These are phyloP conservation scores for Flaveria bidentis DNA, from an alignment of 129 eudicot genomes.

Conservation along the genomic window DNA sequence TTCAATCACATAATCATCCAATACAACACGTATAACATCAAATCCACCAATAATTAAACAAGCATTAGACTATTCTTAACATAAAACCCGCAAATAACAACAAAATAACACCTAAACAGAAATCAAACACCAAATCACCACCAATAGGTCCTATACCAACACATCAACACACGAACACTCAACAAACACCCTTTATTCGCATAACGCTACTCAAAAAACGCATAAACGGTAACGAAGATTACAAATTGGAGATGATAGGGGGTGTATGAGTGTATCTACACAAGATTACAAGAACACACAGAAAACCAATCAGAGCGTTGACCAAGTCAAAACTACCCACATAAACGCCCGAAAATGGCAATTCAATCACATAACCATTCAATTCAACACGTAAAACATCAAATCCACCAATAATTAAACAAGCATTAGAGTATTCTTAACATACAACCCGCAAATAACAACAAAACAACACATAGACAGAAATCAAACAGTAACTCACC, in stretches of 20 bases:
- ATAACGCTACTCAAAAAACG: neutral
- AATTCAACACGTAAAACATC: constrained; percentile 20
- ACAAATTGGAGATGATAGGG: constrained; percentile 30
- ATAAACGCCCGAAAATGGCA: constrained; percentile 19
- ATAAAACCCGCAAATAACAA: constrained; percentile 4
- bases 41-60: constrained; percentile 12
- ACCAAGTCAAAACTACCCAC: constrained; percentile 7
- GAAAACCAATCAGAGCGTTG: constrained; percentile 19
- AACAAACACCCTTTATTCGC: constrained; percentile 5
- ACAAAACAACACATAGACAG: neutral
- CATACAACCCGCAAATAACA: constrained; percentile 3
- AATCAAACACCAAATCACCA: neutral
- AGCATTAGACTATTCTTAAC: neutral
- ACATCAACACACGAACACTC: constrained; percentile 13
- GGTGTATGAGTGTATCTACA: constrained; percentile 3
- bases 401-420: constrained; percentile 9
- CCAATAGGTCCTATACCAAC: neutral
- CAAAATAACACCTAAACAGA: neutral
- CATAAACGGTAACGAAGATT: no score
- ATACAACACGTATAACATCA: constrained; percentile 19
- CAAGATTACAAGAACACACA: constrained; percentile 4
- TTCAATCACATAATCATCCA: constrained; percentile 17
- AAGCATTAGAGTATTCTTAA: neutral
- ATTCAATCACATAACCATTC: constrained; percentile 21
- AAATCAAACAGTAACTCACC: neutral